phyloP scores from a whole-genome alignment of 345 rosid species.

The Toxicodendron radicans region DNA sequence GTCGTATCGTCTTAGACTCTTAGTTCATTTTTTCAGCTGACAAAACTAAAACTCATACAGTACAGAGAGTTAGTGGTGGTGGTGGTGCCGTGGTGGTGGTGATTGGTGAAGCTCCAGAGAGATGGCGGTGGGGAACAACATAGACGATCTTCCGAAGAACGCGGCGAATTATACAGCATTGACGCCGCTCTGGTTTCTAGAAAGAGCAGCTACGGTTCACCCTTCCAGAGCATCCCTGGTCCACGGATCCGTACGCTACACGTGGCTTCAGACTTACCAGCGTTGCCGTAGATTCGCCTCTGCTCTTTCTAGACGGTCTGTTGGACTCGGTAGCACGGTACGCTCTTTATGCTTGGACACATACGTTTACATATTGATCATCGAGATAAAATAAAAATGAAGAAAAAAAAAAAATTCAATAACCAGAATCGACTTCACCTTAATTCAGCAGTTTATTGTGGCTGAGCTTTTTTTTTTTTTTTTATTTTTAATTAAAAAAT shows the following conservation, averaged over 20 bases:
- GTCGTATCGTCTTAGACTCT: neutral
- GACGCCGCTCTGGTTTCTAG: conserved; percentile 86
- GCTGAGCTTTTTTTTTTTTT: no score
- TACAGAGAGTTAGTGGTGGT: neutral
- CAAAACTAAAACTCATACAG: neutral
- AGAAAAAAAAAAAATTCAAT: no score
- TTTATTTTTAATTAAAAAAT: no score
- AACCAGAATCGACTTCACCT: no score
- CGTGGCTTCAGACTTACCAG: conserved; percentile 75
- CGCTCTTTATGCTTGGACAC: neutral
- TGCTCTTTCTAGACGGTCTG: conserved; percentile 60
- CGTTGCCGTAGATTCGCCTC: conserved; percentile 91
- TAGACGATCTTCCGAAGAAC: conserved; percentile 82
- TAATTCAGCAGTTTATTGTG: no score
- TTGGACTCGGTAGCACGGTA: conserved; percentile 82
- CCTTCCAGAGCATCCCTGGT: conserved; percentile 65
- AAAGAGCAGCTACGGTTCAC: conserved; percentile 79
- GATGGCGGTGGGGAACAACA: conserved; percentile 49
- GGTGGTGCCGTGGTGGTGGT: no score
- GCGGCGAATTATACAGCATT: conserved; percentile 78
- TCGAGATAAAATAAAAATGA: no score
- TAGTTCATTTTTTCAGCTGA: neutral
- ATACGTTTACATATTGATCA: neutral
- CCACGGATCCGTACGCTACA: conserved; percentile 63
- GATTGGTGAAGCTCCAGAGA: neutral